Evolutionary conservation across 169 alveolate species (phyloP).

Genomic region (Cryptosporidium baileyi): DNA sequence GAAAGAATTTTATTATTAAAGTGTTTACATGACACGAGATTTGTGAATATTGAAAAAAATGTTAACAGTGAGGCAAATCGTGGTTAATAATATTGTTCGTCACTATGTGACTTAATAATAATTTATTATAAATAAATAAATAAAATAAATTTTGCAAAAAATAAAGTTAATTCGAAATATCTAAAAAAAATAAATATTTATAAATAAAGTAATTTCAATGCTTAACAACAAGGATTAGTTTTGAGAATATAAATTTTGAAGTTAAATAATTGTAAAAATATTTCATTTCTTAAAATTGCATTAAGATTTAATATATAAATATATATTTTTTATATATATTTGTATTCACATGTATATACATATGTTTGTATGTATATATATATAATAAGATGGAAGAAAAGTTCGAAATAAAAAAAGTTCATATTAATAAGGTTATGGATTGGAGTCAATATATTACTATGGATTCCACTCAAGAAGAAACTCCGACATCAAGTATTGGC

Average conservation of each 20-base stretch:
- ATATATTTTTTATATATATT: too few species aligned
- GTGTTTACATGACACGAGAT: constrained; percentile 62
- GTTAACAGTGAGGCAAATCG: constrained; percentile 47
- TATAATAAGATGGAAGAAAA: constrained; percentile 29
- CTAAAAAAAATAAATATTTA: not conserved
- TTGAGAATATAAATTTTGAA: not conserved
- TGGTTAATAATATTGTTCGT: constrained; percentile 45
- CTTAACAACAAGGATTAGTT: too few species aligned
- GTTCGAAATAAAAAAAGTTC: constrained; percentile 17
- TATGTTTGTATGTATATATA: too few species aligned
- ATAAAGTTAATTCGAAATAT: not conserved
- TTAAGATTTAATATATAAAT: too few species aligned
- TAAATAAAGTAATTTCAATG: not conserved
- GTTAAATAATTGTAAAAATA: not conserved
- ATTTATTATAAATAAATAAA: not conserved
- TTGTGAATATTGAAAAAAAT: constrained; percentile 24
- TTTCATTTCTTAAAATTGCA: too few species aligned
- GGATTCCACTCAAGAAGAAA: constrained; percentile 53
- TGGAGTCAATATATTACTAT: constrained; percentile 45
- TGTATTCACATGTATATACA: too few species aligned
- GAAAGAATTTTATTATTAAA: constrained; percentile 31
- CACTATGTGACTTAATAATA: constrained; percentile 28
- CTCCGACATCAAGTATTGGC: constrained; percentile 56
- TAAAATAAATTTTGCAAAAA: not conserved
- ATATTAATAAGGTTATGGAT: not conserved